Base-by-base conservation (phyloP, 306 rosid genomes). In the Quercus bicolor region DNA sequence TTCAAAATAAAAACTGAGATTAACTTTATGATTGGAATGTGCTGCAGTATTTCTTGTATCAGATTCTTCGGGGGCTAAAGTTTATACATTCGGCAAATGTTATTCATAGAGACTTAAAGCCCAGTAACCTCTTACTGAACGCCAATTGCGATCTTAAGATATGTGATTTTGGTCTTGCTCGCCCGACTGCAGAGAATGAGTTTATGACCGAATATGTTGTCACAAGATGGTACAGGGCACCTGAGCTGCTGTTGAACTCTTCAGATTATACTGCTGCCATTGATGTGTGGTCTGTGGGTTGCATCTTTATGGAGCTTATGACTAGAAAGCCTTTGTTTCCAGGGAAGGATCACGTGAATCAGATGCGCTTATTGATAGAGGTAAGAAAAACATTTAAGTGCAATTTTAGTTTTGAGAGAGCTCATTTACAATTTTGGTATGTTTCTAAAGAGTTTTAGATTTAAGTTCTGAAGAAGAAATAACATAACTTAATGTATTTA, bases 161-260 rank as follows among this genome's bases (percentile, higher is more conserved):
- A 52, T 89, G 92, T 59, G 98, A 94, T 83, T 94, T 94, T 80
- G 98, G 98, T 52, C 98, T 94, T 16, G 98, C 98, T 7, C 88
- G 98, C 21, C 96, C 97, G 10, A 83, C 92, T 53, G 45, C 92
- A 11, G 98, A 94, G 88, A 91, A 79, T 74, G 98, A 94, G 84
- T 78, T 83, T 75, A 87, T 94, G 98, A 94, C 98, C 4, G 98
- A 94, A 68, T 94, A 94, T 78, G 98, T 94, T 48, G 98, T 94
- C 82, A 94, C 98, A 55, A 87, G 98, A 85, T 94, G 98, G 97
- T 94, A 94, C 56, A 92, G 98, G 84, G 98, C 98, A 66, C 98
- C 98, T 19, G 98, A 94, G 75, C 84, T 94, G 53, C 83, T 94
- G 82, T 87, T 94, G 95, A 94, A 92, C 83, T 93, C 98, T 77